phyloP scores from a whole-genome alignment of 176 grass and related monocot genomes.

The Elymus sibiricus region DNA sequence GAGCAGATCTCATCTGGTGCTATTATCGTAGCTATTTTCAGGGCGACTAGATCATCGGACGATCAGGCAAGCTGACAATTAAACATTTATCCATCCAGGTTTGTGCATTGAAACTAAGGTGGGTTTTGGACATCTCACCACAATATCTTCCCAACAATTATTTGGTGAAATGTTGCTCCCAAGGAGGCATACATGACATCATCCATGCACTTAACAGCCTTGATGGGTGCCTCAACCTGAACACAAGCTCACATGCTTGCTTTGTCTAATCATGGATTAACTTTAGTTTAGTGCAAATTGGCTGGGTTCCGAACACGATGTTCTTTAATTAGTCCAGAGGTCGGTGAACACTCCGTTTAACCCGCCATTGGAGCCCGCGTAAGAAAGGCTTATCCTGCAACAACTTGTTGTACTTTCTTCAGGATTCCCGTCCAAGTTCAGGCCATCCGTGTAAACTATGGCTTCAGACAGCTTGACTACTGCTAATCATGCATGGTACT shows the following conservation, averaged over 20 bases:
- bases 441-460: background rate
- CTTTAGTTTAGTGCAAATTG: slow-evolving; percentile 25
- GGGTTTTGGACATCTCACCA: background rate
- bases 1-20: slow-evolving; percentile 7
- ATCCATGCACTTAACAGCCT: background rate
- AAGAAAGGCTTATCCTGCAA: background rate
- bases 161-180: background rate
- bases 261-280: background rate
- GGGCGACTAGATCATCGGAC: background rate
- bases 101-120: background rate
- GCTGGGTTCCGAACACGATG: background rate
- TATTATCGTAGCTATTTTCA: slow-evolving; percentile 5
- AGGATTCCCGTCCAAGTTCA: slow-evolving; percentile 28
- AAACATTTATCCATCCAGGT: background rate
- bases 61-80: background rate
- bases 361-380: background rate
- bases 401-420: slow-evolving; percentile 30
- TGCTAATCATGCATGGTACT: slow-evolving; percentile 1
- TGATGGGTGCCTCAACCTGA: background rate
- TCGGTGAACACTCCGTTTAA: slow-evolving; percentile 4
- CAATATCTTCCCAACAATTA: background rate
- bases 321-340: slow-evolving; percentile 1
- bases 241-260: background rate
- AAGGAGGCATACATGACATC: background rate
- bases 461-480: background rate